Percentiles rank a stretch among this genome's conserved stretches.
Conservation (phyloP, 495 filamentous ascomycete species). For the Aspergillus sclerotioniger region DNA sequence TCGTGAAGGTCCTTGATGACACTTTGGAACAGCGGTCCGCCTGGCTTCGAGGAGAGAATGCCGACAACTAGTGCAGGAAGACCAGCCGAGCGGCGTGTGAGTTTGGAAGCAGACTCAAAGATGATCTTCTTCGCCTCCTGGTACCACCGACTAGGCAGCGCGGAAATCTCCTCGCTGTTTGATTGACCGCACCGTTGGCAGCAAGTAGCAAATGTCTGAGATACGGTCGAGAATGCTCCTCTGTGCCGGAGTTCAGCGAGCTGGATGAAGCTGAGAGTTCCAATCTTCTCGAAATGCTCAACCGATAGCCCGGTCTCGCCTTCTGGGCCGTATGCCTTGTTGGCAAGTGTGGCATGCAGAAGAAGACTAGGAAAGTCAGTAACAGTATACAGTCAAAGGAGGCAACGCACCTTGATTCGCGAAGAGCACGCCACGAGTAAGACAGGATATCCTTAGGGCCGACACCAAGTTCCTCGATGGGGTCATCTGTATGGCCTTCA, state of each 20-base stretch:
- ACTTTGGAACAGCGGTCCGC: conserved; percentile 44
- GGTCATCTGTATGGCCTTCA: conserved; percentile 78
- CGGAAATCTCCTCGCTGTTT: conserved; percentile 40
- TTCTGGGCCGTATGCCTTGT: conserved; percentile 37
- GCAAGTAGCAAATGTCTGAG: conserved; percentile 78
- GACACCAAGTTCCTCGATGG: conserved; percentile 63
- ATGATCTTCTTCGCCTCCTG: conserved; percentile 65
- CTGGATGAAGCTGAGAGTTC: conserved; percentile 72
- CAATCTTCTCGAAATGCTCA: conserved; percentile 53
- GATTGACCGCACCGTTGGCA: conserved; percentile 61
- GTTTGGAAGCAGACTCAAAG: conserved; percentile 66
- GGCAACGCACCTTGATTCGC: conserved; percentile 73
- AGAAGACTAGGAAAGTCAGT: conserved; percentile 54
- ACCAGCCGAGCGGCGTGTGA: conserved; percentile 86
- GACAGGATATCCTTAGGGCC: conserved; percentile 84
- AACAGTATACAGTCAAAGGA: neutral
- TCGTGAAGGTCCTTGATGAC: conserved; percentile 52
- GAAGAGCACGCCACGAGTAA: conserved; percentile 88
- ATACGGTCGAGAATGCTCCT: conserved; percentile 91
- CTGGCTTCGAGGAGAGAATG: conserved; percentile 53
- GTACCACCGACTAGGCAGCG: conserved; percentile 57
- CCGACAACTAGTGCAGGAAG: conserved; percentile 81
- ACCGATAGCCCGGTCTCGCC: conserved; percentile 30
- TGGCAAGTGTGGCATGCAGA: conserved; percentile 39
- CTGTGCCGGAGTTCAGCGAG: conserved; percentile 81